A percentile compares a stretch with the other conserved stretches of the same genome.
phyloP scores from a whole-genome alignment of 2,329 filamentous ascomycete species.

The Colletotrichum sp. region DNA sequence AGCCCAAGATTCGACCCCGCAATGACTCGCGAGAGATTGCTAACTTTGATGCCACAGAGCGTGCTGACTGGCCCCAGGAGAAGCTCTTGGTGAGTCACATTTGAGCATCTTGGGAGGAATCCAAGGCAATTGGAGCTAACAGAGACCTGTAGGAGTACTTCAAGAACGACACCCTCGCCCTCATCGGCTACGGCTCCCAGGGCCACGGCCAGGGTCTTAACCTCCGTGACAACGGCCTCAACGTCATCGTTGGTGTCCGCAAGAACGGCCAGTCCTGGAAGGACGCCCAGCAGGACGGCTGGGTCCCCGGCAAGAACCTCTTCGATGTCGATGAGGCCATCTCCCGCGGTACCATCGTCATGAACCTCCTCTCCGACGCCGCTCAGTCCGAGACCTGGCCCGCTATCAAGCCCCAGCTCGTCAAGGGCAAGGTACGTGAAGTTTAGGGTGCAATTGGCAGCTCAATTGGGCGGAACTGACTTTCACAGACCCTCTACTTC shows the following conservation, averaged over 20 bases:
- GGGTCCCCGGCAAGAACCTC: slow-evolving; percentile 97
- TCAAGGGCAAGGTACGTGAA: slow-evolving; percentile 88
- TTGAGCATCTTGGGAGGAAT: neutral
- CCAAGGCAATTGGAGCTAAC: slow-evolving; percentile 7
- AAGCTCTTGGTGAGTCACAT: slow-evolving; percentile 83
- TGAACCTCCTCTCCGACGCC: slow-evolving; percentile 98
- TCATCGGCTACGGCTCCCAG: slow-evolving; percentile 98
- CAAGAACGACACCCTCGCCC: slow-evolving; percentile 98
- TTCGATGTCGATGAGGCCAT: slow-evolving; percentile 99
- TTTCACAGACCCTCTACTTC: slow-evolving; percentile 91
- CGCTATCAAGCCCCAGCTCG: slow-evolving; percentile 94
- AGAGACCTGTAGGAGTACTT: slow-evolving; percentile 80
- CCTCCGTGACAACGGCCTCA: slow-evolving; percentile 98
- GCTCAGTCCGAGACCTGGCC: slow-evolving; percentile 99
- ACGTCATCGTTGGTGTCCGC: slow-evolving; percentile 98
- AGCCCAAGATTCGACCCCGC: neutral
- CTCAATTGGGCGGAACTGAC: slow-evolving; percentile 24
- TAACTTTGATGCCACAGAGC: slow-evolving; percentile 65
- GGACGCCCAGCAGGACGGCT: slow-evolving; percentile 95
- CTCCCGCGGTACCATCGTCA: slow-evolving; percentile 89
- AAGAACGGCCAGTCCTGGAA: slow-evolving; percentile 99
- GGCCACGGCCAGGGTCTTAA: slow-evolving; percentile 99
- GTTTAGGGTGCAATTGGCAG: neutral
- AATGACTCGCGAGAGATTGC: slow-evolving; percentile 15
- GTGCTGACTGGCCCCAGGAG: slow-evolving; percentile 97